phyloP scores from a whole-genome alignment of 2,329 filamentous ascomycete species.

The Aspergillus jensenii region DNA sequence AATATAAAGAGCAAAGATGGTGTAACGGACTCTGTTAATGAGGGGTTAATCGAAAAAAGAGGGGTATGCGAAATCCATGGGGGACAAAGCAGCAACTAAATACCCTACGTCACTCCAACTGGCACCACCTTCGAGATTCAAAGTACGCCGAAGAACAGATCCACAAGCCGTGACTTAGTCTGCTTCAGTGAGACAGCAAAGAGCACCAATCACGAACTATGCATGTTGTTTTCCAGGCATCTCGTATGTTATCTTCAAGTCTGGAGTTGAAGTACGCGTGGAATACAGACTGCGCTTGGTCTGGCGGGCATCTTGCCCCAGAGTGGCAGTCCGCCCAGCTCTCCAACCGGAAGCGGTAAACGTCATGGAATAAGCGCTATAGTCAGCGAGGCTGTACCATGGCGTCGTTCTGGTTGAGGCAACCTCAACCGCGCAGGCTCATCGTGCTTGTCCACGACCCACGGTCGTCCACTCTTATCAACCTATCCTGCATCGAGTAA shows the following conservation, averaged over 20 bases:
- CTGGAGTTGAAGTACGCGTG: background rate
- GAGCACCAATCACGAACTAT: background rate
- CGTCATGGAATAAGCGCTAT: background rate
- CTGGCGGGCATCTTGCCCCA: background rate
- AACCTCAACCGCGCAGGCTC: background rate
- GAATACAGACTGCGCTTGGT: background rate
- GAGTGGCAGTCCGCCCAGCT: too few relatives aligned
- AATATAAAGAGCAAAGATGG: background rate
- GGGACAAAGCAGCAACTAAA: conserved; percentile 1
- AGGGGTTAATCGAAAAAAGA: background rate
- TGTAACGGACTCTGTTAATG: background rate
- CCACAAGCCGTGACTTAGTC: background rate
- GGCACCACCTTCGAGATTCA: conserved; percentile 4
- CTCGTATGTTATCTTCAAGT: background rate
- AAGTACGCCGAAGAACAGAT: conserved; percentile 8
- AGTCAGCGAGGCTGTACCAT: background rate
- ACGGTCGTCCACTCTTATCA: background rate
- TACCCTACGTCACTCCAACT: conserved; percentile 5
- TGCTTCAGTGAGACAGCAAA: conserved; percentile 3
- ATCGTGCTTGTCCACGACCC: background rate
- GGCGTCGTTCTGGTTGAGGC: background rate
- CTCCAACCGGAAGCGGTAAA: background rate
- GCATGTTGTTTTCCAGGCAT: background rate
- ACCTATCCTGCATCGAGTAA: background rate
- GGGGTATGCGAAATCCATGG: background rate